phyloP scores from a whole-genome alignment of 73 alveolate species.

The Tetrahymena thermophila region DNA sequence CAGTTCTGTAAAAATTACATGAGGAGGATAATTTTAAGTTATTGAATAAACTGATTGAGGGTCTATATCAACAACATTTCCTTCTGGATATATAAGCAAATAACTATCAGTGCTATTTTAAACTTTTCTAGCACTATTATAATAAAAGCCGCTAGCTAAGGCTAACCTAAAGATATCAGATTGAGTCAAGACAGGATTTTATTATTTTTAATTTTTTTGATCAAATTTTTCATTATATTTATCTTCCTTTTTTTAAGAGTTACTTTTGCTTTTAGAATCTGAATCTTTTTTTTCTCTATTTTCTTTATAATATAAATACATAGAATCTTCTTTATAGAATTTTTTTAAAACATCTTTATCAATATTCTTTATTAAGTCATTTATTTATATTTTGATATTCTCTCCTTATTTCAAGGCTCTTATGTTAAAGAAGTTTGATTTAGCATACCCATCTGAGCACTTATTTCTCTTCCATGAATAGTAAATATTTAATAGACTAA shows the following conservation, averaged over 20 bases:
- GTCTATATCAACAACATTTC: slow-evolving; percentile 34
- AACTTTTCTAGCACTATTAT: slow-evolving; percentile 34
- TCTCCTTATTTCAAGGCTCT: slow-evolving; percentile 29
- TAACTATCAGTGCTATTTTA: slow-evolving; percentile 25
- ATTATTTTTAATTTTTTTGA: background rate
- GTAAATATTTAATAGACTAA: slow-evolving; percentile 19
- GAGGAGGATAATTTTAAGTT: slow-evolving; percentile 13
- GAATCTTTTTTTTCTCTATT: background rate
- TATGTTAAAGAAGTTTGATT: slow-evolving; percentile 11
- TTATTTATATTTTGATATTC: slow-evolving; percentile 13
- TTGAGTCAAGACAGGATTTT: background rate
- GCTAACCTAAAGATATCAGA: slow-evolving; percentile 10
- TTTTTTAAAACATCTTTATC: slow-evolving; percentile 1
- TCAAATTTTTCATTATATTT: background rate
- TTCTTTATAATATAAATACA: slow-evolving; percentile 16
- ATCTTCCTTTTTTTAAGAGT: background rate
- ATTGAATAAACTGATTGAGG: slow-evolving; percentile 17
- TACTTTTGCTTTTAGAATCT: background rate
- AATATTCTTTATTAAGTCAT: slow-evolving; percentile 4
- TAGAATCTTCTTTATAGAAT: slow-evolving; percentile 14
- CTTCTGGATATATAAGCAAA: slow-evolving; percentile 37
- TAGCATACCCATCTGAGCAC: slow-evolving; percentile 21
- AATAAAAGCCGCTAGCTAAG: slow-evolving; percentile 35
- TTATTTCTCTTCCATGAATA: slow-evolving; percentile 16
- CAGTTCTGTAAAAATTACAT: slow-evolving; percentile 34